A percentile compares a stretch with the other conserved stretches of the same genome.
phyloP scores from a whole-genome alignment of 352 stramenopile genomes.

The Pythium scleroteichum region DNA sequence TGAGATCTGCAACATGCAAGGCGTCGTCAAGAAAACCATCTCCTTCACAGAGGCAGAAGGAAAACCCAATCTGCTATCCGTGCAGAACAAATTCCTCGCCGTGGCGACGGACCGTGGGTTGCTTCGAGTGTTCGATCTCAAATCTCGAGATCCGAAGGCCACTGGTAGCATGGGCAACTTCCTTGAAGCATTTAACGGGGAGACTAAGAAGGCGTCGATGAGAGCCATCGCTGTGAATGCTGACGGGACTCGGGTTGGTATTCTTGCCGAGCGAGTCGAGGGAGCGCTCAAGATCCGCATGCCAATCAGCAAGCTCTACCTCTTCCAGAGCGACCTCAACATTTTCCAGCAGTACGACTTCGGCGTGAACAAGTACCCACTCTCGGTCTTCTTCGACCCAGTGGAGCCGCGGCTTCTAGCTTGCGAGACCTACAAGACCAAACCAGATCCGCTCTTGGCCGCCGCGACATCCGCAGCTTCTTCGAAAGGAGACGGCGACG shows the following conservation, averaged over 20 bases:
- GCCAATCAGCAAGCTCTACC: conserved; percentile 83
- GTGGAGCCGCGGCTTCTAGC: conserved; percentile 86
- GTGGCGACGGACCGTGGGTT: conserved; percentile 85
- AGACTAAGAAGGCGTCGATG: conserved; percentile 58
- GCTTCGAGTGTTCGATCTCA: conserved; percentile 90
- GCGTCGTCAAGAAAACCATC: conserved; percentile 86
- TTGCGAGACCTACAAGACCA: conserved; percentile 77
- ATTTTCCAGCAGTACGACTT: conserved; percentile 91
- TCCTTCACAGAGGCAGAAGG: conserved; percentile 92
- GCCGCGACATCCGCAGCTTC: conserved; percentile 6
- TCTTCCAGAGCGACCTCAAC: conserved; percentile 92
- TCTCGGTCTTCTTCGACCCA: conserved; percentile 90
- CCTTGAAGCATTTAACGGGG: conserved; percentile 41
- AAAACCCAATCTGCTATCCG: conserved; percentile 69
- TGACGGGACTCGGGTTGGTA: conserved; percentile 88
- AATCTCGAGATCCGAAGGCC: conserved; percentile 81
- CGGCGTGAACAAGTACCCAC: conserved; percentile 63
- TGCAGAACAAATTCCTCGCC: conserved; percentile 91
- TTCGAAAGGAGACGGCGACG: conserved; percentile 17
- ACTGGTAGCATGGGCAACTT: conserved; percentile 86
- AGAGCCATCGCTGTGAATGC: conserved; percentile 83
- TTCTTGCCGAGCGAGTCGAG: conserved; percentile 83
- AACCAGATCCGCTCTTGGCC: conserved; percentile 28
- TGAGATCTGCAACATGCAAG: conserved; percentile 87
- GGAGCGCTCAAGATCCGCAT: conserved; percentile 78